Evolutionary conservation across 2,329 filamentous ascomycete species (phyloP), one percentile per base, ranked within the genome.

Genomic region (Sphaceloma murrayae): DNA sequence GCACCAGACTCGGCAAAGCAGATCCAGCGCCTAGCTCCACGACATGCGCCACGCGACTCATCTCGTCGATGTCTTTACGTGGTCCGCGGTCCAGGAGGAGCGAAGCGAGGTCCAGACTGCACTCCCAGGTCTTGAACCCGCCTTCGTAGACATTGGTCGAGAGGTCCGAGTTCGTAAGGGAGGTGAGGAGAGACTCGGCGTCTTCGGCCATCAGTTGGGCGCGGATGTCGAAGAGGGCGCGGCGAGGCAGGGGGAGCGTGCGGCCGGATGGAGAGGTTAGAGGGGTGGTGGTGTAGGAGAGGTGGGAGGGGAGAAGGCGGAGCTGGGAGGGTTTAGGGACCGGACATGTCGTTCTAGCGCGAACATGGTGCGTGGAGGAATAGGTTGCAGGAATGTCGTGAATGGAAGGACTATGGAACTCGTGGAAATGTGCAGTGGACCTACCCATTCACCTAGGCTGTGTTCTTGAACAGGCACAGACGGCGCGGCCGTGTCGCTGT

Each of bases 51-150:
- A 69, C 70, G 34, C 67, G 54, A 13, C 62, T 57, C 6, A 73
- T 52, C 49, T 72, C 69, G 47, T 71, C 69, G 40, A 71, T 59
- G 50, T 69, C 66, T 50, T 67, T 69, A 5, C 67, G 54, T 0
- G 67, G 68, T 3, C 68, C 68, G 5, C 67, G 62, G 43, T 70
- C 68, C 1, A 72, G 58, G 1, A 71, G 57, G 38, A 82, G 76
- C 57, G 78, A 83, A 40, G 85, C 82, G 13, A 91, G 68, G 58
- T 91, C 85, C 43, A 87, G 70, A 48, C 81, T 85, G 63, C 84
- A 88, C 65, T 91, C 85, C 85, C 85, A 91, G 55, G 82, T 88
- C 67, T 91, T 91, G 67, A 89, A 87, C 17, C 85, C 85, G 46
- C 85, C 85, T 64, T 91, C 85, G 62, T 91, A 91, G 48, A 89